Conservation (phyloP, 1,284 basidiomycete genomes). For the Termitomyces sp. region DNA sequence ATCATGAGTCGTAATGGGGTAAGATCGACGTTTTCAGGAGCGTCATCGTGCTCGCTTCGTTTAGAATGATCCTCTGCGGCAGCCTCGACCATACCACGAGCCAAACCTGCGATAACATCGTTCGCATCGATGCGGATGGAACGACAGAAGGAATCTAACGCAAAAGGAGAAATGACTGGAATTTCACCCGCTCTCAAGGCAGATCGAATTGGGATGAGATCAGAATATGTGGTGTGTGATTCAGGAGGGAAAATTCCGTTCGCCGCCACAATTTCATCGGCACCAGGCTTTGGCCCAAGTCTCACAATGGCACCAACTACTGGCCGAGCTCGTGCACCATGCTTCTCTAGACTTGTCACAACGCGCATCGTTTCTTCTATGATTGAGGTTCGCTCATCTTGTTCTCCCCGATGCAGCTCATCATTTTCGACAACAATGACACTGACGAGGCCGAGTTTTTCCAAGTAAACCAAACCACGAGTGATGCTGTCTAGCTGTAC, state of each 20-base stretch:
- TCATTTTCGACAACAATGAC: constrained; percentile 95
- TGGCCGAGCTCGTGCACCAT: constrained; percentile 85
- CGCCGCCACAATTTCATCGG: constrained; percentile 30
- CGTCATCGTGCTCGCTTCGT: constrained; percentile 27
- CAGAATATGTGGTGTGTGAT: constrained; percentile 70
- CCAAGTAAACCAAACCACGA: constrained; percentile 90
- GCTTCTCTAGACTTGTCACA: constrained; percentile 77
- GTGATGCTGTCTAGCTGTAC: constrained; percentile 92
- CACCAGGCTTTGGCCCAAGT: constrained; percentile 70
- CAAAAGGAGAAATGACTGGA: constrained; percentile 93
- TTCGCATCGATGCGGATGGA: constrained; percentile 87
- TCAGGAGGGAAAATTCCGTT: constrained; percentile 49
- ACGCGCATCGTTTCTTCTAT: constrained; percentile 79
- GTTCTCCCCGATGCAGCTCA: constrained; percentile 61
- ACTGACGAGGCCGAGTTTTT: constrained; percentile 91
- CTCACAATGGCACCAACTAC: constrained; percentile 83
- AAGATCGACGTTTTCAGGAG: constrained; percentile 59
- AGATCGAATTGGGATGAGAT: constrained; percentile 79
- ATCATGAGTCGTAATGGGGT: constrained; percentile 95
- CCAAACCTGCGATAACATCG: constrained; percentile 85
- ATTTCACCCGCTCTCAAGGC: constrained; percentile 92
- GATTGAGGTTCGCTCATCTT: constrained; percentile 57
- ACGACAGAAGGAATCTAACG: constrained; percentile 86
- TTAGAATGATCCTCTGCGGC: constrained; percentile 36
- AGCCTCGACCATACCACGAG: constrained; percentile 80